Evolutionary conservation across 2,329 filamentous ascomycete species (phyloP), one percentile per base, ranked within the genome.

Genomic region (Alternaria sp.): DNA sequence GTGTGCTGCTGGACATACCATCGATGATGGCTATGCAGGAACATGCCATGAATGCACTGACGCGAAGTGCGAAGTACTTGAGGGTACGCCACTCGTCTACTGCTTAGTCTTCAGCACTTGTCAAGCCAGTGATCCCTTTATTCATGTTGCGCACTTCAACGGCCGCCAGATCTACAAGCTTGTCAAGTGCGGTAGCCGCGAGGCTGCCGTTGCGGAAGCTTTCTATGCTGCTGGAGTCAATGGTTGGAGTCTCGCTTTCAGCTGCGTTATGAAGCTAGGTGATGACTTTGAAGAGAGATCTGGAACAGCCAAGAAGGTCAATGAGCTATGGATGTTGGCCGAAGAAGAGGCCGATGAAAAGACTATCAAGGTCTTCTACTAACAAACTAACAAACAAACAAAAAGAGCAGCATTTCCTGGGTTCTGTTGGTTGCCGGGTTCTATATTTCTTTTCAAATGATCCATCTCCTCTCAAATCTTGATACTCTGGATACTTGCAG

Each of bases 181-280:
- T 6, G 46, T 73, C 39, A 71, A 65, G 34, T 77, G 70, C 41
- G 73, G 75, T 4, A 73, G 71, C 49, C 66, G 74, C 6, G 72
- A 75, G 23, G 70, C 69, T 11, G 75, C 74, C 0, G 58, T 62
- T 2, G 60, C 70, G 0, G 72, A 77, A 48, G 66, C 68, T 0
- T 77, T 73, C 46, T 71, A 75, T 49, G 62, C 67, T 2, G 54
- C 69, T 5, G 72, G 73, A 2, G 50, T 70, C 9, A 68, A 72
- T 31, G 74, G 75, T 1, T 76, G 70, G 69, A 74, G 65, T 34
- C 39, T 77, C 2, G 67, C 62, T 0, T 77, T 77, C 33, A 71
- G 69, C 21, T 77, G 74, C 33, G 68, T 74, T 3, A 66, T 71
- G 57, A 64, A 66, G 46, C 53, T 61, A 2, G 68, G 62, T 5